Base-by-base conservation (phyloP, 257 asterid genomes). In the Phtheirospermum japonicum region DNA sequence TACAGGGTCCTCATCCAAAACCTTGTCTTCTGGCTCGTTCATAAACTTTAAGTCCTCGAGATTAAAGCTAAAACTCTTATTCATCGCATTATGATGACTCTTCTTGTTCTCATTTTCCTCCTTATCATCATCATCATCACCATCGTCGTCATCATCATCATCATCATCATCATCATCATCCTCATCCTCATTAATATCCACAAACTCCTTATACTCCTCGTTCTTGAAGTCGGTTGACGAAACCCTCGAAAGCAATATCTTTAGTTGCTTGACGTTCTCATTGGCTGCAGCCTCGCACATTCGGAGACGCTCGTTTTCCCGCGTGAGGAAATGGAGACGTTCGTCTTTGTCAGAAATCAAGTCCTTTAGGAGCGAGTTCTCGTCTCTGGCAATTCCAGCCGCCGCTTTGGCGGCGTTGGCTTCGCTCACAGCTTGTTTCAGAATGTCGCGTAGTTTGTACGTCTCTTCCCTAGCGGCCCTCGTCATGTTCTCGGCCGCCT, bases 341-440 rank as follows among this genome's bases (percentile, higher is more conserved):
- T 90, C 97, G 19, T 88, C 94, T 73, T 82, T 88, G 32, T 85
- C 97, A 0, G 82, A 60, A 0, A 90, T 64, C 20, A 70, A 74
- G 57, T 90, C 93, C 59, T 89, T 85, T 30, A 90, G 72, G 0
- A 73, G 58, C 0, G 96, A 85, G 63, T 87, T 87, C 37, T 90
- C 97, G 0, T 82, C 90, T 11, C 84, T 52, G 2, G 96, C 96
- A 1, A 90, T 76, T 0, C 88, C 90, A 0, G 97, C 83, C 0
- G 89, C 93, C 0, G 90, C 86, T 65, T 85, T 90, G 1, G 96
- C 93, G 0, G 90, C 96, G 18, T 83, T 87, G 0, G 96, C 82
- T 60, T 85, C 98, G 65, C 60, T 87, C 5, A 93, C 34, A 0
- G 97, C 90, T 57, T 93, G 95, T 63, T 87, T 93, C 2, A 93